Evolutionary conservation across 2,329 filamentous ascomycete species (phyloP).

Genomic region (Triangularia verruculosa): DNA sequence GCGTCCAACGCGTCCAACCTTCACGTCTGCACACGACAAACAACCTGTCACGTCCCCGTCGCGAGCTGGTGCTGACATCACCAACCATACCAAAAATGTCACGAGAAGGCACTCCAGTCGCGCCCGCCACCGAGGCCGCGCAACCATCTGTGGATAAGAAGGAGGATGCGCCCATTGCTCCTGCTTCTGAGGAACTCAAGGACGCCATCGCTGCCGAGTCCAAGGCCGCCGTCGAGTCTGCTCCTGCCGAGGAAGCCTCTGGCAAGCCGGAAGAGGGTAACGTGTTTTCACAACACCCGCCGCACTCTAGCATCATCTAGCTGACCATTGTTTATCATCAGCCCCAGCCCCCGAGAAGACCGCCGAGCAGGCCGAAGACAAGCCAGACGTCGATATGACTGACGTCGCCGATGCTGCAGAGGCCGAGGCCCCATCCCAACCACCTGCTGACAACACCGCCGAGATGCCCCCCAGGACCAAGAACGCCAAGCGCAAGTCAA

Average conservation of each 20-base stretch:
- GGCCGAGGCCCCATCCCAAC: conserved; percentile 25
- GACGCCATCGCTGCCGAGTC: conserved; percentile 19
- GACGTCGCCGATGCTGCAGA: conserved; percentile 53
- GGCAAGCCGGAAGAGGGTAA: conserved; percentile 28
- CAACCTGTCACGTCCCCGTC: conserved; percentile 13
- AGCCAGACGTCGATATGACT: conserved; percentile 62
- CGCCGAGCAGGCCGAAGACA: conserved; percentile 20
- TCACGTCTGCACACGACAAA: conserved; percentile 17
- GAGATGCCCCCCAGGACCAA: conserved; percentile 41
- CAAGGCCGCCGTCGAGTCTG: conserved; percentile 20
- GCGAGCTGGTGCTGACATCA: conserved; percentile 28
- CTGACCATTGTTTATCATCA: conserved; percentile 10
- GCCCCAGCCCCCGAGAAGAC: conserved; percentile 19
- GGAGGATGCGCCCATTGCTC: conserved; percentile 16
- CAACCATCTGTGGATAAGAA: conserved; percentile 21
- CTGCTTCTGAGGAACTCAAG: conserved; percentile 9
- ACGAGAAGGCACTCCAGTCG: conserved; percentile 26
- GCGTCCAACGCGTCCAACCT: conserved; percentile 27
- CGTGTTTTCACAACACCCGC: not conserved
- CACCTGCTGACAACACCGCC: conserved; percentile 25
- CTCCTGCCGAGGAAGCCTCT: conserved; percentile 30
- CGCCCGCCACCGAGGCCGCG: conserved; percentile 22
- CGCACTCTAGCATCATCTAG: conserved; percentile 3
- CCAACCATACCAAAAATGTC: conserved; percentile 29
- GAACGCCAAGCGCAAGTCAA: conserved; percentile 68